These are phyloP conservation scores for Brasenia schreberi DNA, from an alignment of 164 flowering plant species.

Conservation along the genomic window DNA sequence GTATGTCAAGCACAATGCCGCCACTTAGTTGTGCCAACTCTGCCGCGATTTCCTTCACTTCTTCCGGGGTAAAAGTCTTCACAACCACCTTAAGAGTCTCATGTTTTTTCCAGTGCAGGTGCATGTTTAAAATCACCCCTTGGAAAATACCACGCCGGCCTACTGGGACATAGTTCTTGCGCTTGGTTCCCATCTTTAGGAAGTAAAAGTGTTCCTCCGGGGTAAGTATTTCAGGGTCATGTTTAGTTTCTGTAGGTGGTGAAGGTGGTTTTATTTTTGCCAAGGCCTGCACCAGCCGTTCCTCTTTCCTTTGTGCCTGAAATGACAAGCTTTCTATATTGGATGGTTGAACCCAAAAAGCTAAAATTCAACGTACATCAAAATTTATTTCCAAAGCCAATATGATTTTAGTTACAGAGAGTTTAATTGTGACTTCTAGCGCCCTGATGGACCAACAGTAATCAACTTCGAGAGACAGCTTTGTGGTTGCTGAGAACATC, in stretches of 20 bases:
- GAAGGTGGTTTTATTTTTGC: constrained; percentile 72
- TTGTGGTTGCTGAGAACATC: too few species aligned
- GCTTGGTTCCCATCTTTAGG: constrained; percentile 80
- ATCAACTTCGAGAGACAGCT: too few species aligned
- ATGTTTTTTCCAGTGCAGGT: constrained; percentile 98
- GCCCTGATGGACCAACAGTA: too few species aligned
- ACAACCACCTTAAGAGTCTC: constrained; percentile 75
- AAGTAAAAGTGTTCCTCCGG: constrained; percentile 95
- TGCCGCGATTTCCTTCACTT: constrained; percentile 80
- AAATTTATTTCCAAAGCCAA: too few species aligned
- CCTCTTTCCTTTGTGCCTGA: constrained; percentile 80
- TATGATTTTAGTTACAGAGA: too few species aligned
- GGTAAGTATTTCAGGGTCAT: constrained; percentile 95
- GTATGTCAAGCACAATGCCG: constrained; percentile 91
- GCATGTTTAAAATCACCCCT: constrained; percentile 96
- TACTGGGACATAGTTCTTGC: constrained; percentile 80
- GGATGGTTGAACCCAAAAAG: too few species aligned
- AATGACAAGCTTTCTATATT: background rate
- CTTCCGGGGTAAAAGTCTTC: constrained; percentile 80
- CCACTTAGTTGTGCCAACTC: constrained; percentile 89
- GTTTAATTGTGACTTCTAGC: too few species aligned
- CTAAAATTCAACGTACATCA: too few species aligned
- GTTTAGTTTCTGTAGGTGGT: constrained; percentile 43
- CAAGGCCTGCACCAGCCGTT: constrained; percentile 49
- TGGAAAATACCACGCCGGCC: constrained; percentile 90